These are phyloP conservation scores for Cynanchum wilfordii DNA, from an alignment of 257 asterid genomes.

Conservation along the genomic window DNA sequence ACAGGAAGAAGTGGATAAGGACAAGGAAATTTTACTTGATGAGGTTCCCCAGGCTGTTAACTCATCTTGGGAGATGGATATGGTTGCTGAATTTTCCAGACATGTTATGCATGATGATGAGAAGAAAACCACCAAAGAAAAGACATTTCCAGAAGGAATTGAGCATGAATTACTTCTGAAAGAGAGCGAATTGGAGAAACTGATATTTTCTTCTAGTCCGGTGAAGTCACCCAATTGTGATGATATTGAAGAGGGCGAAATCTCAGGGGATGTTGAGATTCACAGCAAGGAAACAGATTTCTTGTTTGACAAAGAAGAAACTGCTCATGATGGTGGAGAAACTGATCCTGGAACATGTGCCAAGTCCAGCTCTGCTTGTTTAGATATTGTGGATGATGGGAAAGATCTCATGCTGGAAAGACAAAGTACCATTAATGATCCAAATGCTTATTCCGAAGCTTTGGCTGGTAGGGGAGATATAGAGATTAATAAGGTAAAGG, in stretches of 20 bases:
- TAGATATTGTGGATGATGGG: constrained; percentile 18
- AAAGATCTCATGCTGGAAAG: constrained; percentile 27
- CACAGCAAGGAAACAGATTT: constrained; percentile 30
- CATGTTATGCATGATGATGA: constrained; percentile 25
- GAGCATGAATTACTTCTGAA: constrained; percentile 55
- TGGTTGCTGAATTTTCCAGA: constrained; percentile 32
- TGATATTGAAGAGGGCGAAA: constrained; percentile 79
- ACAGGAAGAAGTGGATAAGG: constrained; percentile 27
- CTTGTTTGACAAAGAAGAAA: constrained; percentile 33
- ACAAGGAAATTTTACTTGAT: constrained; percentile 21
- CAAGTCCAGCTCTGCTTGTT: constrained; percentile 20
- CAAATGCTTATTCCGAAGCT: constrained; percentile 23
- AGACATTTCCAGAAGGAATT: constrained; percentile 26
- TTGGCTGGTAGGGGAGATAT: constrained; percentile 20
- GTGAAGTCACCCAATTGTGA: constrained; percentile 29
- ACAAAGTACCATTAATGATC: constrained; percentile 23
- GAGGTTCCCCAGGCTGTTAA: constrained; percentile 44
- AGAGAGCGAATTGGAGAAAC: constrained; percentile 68
- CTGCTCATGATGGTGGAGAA: constrained; percentile 23
- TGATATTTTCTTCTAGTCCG: constrained; percentile 37
- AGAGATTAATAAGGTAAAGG: constrained; percentile 22
- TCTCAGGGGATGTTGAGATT: constrained; percentile 47
- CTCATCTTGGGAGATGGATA: constrained; percentile 39
- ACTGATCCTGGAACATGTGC: constrained; percentile 16
- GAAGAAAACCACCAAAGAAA: constrained; percentile 24